A percentile compares a stretch with the other conserved stretches of the same genome.
phyloP scores from a whole-genome alignment of 2,329 filamentous ascomycete genomes.

The Clathrospora elynae region DNA sequence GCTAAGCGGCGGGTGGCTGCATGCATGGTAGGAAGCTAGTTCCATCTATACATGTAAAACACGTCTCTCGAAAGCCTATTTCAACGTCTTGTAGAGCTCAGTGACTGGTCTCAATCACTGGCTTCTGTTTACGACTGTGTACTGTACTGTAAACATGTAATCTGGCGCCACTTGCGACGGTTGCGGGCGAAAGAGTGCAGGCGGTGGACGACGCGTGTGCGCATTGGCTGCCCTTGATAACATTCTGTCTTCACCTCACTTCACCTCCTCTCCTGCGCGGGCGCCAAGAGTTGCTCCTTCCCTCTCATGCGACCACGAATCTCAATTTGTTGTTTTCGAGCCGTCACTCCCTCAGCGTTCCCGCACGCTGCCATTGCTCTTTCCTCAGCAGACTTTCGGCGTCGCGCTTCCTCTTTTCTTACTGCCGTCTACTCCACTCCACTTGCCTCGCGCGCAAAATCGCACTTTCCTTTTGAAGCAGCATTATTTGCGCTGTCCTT shows the following conservation, averaged over 20 bases:
- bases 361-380: neutral
- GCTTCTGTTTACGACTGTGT: neutral
- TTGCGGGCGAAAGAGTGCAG: neutral
- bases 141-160: no score
- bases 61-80: conserved; percentile 3
- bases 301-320: conserved; percentile 5
- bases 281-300: conserved; percentile 11
- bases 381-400: conserved; percentile 12
- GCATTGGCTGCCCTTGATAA: neutral
- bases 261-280: conserved; percentile 15
- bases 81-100: neutral
- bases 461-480: conserved; percentile 7
- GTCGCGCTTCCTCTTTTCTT: conserved; percentile 8
- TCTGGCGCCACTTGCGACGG: neutral
- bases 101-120: neutral
- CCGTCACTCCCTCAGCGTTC: neutral
- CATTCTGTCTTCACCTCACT: conserved; percentile 14
- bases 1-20: conserved; percentile 27
- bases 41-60: conserved; percentile 15
- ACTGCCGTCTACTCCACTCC: neutral
- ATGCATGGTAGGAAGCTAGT: conserved; percentile 5
- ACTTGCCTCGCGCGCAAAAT: neutral
- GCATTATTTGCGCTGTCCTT: neutral
- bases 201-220: neutral
- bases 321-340: conserved; percentile 7